phyloP scores from a whole-genome alignment of 1,284 basidiomycete genomes.

The Cutaneotrichosporon daszewskae region DNA sequence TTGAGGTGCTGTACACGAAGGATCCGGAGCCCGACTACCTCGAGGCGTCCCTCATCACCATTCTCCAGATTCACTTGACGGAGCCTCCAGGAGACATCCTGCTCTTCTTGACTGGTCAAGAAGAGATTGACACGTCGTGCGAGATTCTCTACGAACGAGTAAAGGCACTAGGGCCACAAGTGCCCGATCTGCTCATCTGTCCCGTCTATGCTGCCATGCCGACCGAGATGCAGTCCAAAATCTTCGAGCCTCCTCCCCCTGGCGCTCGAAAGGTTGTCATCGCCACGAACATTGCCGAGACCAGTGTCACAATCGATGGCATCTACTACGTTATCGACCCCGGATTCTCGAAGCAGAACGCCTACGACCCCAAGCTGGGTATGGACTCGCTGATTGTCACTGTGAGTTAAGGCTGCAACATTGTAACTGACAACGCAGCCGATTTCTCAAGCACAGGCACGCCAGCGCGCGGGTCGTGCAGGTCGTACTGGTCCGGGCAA shows the following conservation, averaged over 20 bases:
- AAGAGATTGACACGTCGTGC: slow-evolving; percentile 96
- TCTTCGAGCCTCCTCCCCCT: slow-evolving; percentile 95
- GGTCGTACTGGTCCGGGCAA: slow-evolving; percentile 97
- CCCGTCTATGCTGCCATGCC: slow-evolving; percentile 97
- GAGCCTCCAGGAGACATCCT: slow-evolving; percentile 95
- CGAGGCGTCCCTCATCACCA: slow-evolving; percentile 94
- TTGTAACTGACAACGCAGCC: no score
- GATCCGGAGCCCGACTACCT: slow-evolving; percentile 98
- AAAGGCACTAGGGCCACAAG: slow-evolving; percentile 94
- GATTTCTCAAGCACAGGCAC: slow-evolving; percentile 96
- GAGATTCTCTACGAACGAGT: slow-evolving; percentile 97
- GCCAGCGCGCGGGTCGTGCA: slow-evolving; percentile 90
- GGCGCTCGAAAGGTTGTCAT: slow-evolving; percentile 96
- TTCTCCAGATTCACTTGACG: slow-evolving; percentile 98
- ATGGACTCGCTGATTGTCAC: slow-evolving; percentile 99
- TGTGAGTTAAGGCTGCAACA: slow-evolving; percentile 38
- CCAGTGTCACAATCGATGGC: slow-evolving; percentile 94
- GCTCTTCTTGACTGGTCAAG: slow-evolving; percentile 96
- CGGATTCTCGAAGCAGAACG: slow-evolving; percentile 98
- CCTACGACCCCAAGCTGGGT: slow-evolving; percentile 91
- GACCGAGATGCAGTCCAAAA: slow-evolving; percentile 93
- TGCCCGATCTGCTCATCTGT: slow-evolving; percentile 91
- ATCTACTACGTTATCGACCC: slow-evolving; percentile 99
- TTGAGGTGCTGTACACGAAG: slow-evolving; percentile 95
- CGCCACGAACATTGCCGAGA: slow-evolving; percentile 98